Base-by-base conservation (phyloP, 768 basidiomycete genomes). In the Coprinellus aureogranulatus region DNA sequence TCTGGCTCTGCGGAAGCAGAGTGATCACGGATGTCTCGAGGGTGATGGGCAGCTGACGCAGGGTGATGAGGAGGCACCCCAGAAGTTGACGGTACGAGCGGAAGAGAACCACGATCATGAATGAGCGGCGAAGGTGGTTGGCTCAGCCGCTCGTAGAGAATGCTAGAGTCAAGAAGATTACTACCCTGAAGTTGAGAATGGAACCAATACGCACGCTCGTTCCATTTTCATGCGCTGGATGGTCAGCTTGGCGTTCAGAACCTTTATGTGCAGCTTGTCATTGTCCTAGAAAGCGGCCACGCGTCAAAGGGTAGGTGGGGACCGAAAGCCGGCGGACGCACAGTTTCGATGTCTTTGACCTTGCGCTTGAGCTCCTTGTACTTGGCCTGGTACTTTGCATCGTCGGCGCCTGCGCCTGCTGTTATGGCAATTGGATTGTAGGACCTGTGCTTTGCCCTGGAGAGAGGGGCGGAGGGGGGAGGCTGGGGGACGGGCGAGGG, bases 161-260 rank as follows among this genome's bases (percentile, higher is more conserved):
- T 84, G 53, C 90, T 75, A 61, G 22, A 22, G 20, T 41, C 27
- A 46, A 52, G 63, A 55, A 62, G 53, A 37, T 59, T 64, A 59
- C 23, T 22, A 57, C 63, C 52, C 58, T 59, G 52, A 59, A 22
- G 52, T 59, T 54, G 58, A 62, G 54, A 59, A 58, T 66, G 65
- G 55, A 54, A 51, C 59, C 60, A 59, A 8, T 58, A 84, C 90
- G 77, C 65, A 93, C 92, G 90, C 90, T 76, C 92, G 79, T 73
- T 94, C 92, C 57, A 94, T 77, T 72, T 91, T 89, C 83, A 92
- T 88, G 41, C 92, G 81, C 70, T 91, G 90, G 42, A 94, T 91
- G 65, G 84, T 87, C 64, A 86, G 85, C 72, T 89, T 92, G 28
- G 90, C 84, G 67, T 87, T 80, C 27, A 90, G 75, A 37, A 92